A percentile compares a stretch with the other conserved stretches of the same genome.
Conservation (phyloP, 805 yeast genomes). For the Yarrowia deformans region DNA sequence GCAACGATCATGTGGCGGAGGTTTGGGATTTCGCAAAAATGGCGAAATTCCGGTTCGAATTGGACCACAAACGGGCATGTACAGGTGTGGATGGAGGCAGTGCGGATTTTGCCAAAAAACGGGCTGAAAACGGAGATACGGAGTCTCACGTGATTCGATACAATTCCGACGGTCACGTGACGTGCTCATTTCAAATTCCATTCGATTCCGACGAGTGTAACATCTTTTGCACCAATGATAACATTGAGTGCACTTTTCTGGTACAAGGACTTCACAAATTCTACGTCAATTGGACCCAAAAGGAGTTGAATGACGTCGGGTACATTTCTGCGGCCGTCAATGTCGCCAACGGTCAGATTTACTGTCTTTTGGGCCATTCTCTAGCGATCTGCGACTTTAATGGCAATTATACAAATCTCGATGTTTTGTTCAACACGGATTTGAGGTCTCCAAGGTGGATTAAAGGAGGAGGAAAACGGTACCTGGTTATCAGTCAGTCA, state of each 20-base stretch:
- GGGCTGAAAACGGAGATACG: too few relatives aligned
- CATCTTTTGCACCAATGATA: conserved; percentile 7
- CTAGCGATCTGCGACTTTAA: conserved; percentile 5
- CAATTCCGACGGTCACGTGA: not conserved
- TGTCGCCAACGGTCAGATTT: conserved; percentile 10
- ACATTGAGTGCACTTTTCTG: conserved; percentile 14
- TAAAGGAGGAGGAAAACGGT: not conserved
- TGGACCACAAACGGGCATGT: not conserved
- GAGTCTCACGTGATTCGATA: too few relatives aligned
- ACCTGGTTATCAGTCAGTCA: conserved; percentile 8
- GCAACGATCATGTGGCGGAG: not conserved
- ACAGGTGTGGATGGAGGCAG: not conserved
- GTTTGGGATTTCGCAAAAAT: conserved; percentile 11
- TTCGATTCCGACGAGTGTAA: not conserved
- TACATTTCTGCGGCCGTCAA: conserved; percentile 10
- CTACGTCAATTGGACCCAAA: not conserved
- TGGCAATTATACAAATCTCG: not conserved
- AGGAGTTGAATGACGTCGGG: conserved; percentile 2
- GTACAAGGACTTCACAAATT: conserved; percentile 16
- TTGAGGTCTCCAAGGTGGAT: conserved; percentile 13
- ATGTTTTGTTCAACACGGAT: conserved; percentile 4
- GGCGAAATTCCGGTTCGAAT: conserved; percentile 10
- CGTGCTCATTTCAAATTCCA: not conserved
- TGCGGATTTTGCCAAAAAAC: not conserved
- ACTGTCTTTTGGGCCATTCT: conserved; percentile 11